Conservation (phyloP, 23 red algal species). For the Cyanidiococcus yangmingshanensis region DNA sequence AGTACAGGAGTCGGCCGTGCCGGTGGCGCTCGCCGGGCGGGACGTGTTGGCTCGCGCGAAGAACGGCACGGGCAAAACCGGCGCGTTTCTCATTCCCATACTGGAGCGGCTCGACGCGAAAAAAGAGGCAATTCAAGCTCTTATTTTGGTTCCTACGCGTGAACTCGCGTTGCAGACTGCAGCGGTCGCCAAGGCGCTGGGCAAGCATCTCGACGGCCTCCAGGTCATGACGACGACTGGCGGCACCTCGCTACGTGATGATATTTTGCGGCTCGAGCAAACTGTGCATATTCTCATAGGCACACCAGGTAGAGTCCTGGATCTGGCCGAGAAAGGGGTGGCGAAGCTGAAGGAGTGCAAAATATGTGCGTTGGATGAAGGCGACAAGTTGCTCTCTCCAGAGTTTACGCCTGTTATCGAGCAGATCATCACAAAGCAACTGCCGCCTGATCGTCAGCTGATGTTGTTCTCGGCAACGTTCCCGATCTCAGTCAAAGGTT, state of each 20-base stretch:
- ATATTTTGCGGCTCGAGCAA: slow-evolving; percentile 90
- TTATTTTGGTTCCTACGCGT: slow-evolving; percentile 82
- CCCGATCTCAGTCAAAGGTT: slow-evolving; percentile 86
- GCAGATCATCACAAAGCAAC: slow-evolving; percentile 50
- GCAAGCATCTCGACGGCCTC: slow-evolving; percentile 65
- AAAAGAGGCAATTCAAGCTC: slow-evolving; percentile 41
- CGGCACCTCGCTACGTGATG: slow-evolving; percentile 80
- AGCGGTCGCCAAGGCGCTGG: slow-evolving; percentile 75
- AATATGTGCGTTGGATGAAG: slow-evolving; percentile 81
- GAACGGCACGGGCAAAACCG: slow-evolving; percentile 97
- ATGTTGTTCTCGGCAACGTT: slow-evolving; percentile 95
- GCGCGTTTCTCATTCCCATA: slow-evolving; percentile 82
- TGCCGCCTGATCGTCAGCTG: slow-evolving; percentile 78
- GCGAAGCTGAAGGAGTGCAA: slow-evolving; percentile 68
- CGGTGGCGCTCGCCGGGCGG: slow-evolving; percentile 78
- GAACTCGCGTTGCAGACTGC: slow-evolving; percentile 90
- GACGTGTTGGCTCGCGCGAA: slow-evolving; percentile 95
- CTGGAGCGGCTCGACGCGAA: slow-evolving; percentile 70
- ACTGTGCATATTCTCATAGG: slow-evolving; percentile 88
- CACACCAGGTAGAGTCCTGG: slow-evolving; percentile 81
- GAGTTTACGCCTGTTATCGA: slow-evolving; percentile 81
- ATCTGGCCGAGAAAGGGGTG: slow-evolving; percentile 76
- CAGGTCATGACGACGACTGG: slow-evolving; percentile 90
- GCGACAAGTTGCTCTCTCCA: slow-evolving; percentile 78
- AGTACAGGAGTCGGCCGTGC: slow-evolving; percentile 90